Percentiles rank a stretch among this genome's conserved stretches.
Conservation (phyloP, 805 yeast genomes). For the Zygosaccharomyces kombuchaensis region DNA sequence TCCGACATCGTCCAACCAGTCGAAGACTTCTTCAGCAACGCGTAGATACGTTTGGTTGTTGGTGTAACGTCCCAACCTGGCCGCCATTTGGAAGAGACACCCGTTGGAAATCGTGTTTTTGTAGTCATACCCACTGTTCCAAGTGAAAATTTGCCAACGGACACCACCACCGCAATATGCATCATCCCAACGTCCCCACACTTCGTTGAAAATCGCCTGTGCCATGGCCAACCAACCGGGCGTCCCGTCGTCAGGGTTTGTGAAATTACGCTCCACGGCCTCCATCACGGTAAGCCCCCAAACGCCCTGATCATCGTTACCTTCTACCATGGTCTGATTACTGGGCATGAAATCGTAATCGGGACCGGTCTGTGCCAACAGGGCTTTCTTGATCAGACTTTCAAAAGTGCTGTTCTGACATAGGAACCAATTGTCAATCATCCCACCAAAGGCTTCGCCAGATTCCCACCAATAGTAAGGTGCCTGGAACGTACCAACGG, state of each 20-base stretch:
- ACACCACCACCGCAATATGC: slow-evolving; percentile 56
- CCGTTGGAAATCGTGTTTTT: slow-evolving; percentile 65
- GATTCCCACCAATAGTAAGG: slow-evolving; percentile 91
- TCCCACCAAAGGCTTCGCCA: slow-evolving; percentile 67
- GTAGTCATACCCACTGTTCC: slow-evolving; percentile 59
- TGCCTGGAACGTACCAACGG: slow-evolving; percentile 62
- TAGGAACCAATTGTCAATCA: slow-evolving; percentile 69
- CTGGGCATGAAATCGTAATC: slow-evolving; percentile 55
- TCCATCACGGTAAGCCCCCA: slow-evolving; percentile 63
- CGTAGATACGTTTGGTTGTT: slow-evolving; percentile 48
- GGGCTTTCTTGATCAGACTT: slow-evolving; percentile 51
- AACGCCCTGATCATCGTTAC: slow-evolving; percentile 69
- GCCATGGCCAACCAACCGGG: slow-evolving; percentile 54
- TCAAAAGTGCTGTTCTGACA: slow-evolving; percentile 66
- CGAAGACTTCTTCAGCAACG: slow-evolving; percentile 51
- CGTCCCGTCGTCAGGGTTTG: slow-evolving; percentile 41
- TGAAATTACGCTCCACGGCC: slow-evolving; percentile 57
- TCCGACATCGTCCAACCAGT: slow-evolving; percentile 51
- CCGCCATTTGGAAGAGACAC: slow-evolving; percentile 57
- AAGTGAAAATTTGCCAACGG: slow-evolving; percentile 64
- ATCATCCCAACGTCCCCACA: slow-evolving; percentile 57
- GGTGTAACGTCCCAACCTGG: slow-evolving; percentile 57
- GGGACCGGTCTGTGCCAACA: slow-evolving; percentile 39
- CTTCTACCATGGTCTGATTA: slow-evolving; percentile 63
- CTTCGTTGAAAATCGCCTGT: slow-evolving; percentile 54